These are phyloP conservation scores for Daldinia grandis DNA, from an alignment of 495 filamentous ascomycete genomes.

Conservation along the genomic window DNA sequence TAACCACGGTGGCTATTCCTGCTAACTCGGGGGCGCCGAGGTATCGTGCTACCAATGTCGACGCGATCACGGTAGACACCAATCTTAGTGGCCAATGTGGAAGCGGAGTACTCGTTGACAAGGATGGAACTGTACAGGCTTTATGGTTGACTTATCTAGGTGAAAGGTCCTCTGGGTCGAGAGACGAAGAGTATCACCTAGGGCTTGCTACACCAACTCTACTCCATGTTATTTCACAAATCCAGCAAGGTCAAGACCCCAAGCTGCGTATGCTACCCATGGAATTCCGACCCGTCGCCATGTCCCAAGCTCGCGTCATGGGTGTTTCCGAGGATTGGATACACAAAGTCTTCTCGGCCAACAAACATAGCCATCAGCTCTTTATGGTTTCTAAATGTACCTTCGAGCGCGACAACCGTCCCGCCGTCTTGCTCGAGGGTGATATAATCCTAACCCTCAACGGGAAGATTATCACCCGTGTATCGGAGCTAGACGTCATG, in stretches of 20 bases:
- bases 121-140: slow-evolving; percentile 91
- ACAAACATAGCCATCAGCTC: slow-evolving; percentile 90
- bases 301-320: slow-evolving; percentile 98
- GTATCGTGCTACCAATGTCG: slow-evolving; percentile 94
- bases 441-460: slow-evolving; percentile 94
- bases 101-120: slow-evolving; percentile 88
- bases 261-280: slow-evolving; percentile 89
- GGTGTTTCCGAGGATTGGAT: slow-evolving; percentile 97
- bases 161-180: slow-evolving; percentile 80
- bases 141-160: slow-evolving; percentile 97
- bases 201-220: slow-evolving; percentile 89
- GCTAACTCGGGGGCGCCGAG: slow-evolving; percentile 90
- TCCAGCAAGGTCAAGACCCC: slow-evolving; percentile 79
- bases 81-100: slow-evolving; percentile 89
- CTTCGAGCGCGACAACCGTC: slow-evolving; percentile 70
- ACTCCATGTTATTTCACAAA: slow-evolving; percentile 82
- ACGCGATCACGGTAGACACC: slow-evolving; percentile 97
- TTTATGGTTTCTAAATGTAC: slow-evolving; percentile 95
- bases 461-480: slow-evolving; percentile 88
- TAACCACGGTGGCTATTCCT: slow-evolving; percentile 95
- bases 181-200: slow-evolving; percentile 97
- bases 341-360: slow-evolving; percentile 81
- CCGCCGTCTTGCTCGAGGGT: slow-evolving; percentile 79
- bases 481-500: slow-evolving; percentile 95
- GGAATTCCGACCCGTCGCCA: slow-evolving; percentile 93